A percentile compares a stretch with the other conserved stretches of the same genome.
These are phyloP conservation scores for Populus hybrid DNA, from an alignment of 441 rosid genomes.

Conservation along the genomic window DNA sequence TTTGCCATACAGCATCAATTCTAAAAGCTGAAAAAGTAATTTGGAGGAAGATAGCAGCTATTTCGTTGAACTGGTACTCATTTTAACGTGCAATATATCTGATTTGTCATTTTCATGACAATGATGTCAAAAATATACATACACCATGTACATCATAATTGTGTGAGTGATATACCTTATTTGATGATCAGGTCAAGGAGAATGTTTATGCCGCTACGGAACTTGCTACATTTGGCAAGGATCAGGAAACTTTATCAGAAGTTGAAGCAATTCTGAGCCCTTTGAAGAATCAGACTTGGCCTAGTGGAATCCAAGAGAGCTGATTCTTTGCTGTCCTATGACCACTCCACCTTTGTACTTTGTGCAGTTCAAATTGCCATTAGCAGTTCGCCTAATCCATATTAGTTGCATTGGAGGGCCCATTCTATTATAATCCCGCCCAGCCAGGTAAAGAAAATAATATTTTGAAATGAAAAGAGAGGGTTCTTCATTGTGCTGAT, in stretches of 20 bases:
- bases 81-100: neutral
- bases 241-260: slow-evolving; percentile 51
- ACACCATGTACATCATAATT: neutral
- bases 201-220: slow-evolving; percentile 66
- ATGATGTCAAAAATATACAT: too few relatives aligned
- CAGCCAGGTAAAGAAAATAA: neutral
- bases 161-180: neutral
- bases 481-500: neutral
- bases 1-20: neutral
- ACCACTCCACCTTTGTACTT: neutral
- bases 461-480: neutral
- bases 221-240: slow-evolving; percentile 50
- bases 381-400: neutral
- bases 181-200: slow-evolving; percentile 57
- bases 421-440: neutral
- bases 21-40: neutral
- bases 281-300: slow-evolving; percentile 90
- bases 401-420: neutral
- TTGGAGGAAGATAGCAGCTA: neutral
- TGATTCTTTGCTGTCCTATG: slow-evolving; percentile 8
- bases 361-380: neutral
- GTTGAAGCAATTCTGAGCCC: slow-evolving; percentile 76
- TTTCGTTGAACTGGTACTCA: neutral
- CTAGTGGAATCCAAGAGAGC: slow-evolving; percentile 64
- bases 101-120: neutral